phyloP scores from a whole-genome alignment of 345 rosid genomes.

The Aurinia saxatilis region DNA sequence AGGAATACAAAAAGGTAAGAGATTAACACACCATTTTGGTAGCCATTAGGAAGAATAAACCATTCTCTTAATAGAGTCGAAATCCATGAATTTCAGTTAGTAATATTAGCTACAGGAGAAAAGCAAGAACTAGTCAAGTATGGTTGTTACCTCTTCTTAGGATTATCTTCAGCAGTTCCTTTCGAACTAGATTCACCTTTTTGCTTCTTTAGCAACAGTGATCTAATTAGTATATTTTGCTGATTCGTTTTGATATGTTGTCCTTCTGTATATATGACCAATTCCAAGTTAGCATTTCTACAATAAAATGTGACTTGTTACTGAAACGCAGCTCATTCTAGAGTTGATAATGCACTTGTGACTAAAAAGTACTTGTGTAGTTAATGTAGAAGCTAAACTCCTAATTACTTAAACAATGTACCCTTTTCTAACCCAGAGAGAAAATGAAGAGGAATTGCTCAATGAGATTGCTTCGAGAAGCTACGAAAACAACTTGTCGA shows the following conservation, averaged over 20 bases:
- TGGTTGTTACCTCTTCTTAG: constrained; percentile 61
- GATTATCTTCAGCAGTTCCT: constrained; percentile 48
- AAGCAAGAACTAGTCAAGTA: not conserved
- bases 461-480: not conserved
- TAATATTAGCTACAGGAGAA: not conserved
- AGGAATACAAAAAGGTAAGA: not conserved
- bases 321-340: not conserved
- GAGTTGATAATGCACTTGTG: not conserved
- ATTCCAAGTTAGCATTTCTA: not conserved
- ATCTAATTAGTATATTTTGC: constrained; percentile 83
- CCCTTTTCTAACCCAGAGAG: not conserved
- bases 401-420: not conserved
- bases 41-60: not conserved
- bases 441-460: not conserved
- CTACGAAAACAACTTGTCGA: not conserved
- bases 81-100: not conserved
- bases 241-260: constrained; percentile 83
- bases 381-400: not conserved
- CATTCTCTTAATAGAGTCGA: not conserved
- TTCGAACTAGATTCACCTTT: constrained; percentile 57
- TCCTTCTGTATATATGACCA: constrained; percentile 39
- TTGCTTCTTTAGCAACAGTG: constrained; percentile 67
- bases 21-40: not conserved
- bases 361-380: not conserved
- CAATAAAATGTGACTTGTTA: not conserved